Evolutionary conservation across 805 yeast species (phyloP).

Genomic region (Peterozyma xylosa): DNA sequence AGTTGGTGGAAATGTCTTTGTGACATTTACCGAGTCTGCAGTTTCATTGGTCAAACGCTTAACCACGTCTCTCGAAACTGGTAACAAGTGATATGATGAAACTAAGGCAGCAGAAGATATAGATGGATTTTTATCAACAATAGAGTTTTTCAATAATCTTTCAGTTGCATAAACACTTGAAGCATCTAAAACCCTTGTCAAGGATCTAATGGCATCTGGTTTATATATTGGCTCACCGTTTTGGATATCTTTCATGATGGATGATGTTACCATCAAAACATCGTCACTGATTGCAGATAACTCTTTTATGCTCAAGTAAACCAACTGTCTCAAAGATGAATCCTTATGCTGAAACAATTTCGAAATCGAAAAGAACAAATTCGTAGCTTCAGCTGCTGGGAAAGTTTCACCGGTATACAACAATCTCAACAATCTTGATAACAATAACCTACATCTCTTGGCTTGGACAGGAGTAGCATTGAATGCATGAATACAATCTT

Average conservation of each 20-base stretch:
- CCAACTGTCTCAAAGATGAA: constrained; percentile 82
- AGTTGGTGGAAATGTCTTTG: constrained; percentile 42
- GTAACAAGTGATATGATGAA: constrained; percentile 82
- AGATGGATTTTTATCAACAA: constrained; percentile 83
- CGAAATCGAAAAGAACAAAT: constrained; percentile 87
- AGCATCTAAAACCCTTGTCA: constrained; percentile 83
- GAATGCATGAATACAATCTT: constrained; percentile 89
- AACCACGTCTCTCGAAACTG: constrained; percentile 85
- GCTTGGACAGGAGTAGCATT: constrained; percentile 88
- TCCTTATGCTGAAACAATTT: constrained; percentile 92
- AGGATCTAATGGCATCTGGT: constrained; percentile 91
- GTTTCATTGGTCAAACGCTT: constrained; percentile 93
- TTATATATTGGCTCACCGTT: constrained; percentile 78
- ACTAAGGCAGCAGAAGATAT: constrained; percentile 92
- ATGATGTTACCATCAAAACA: constrained; percentile 94
- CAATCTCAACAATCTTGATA: constrained; percentile 78
- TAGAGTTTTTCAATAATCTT: constrained; percentile 83
- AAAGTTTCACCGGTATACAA: constrained; percentile 82
- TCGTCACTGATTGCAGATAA: constrained; percentile 79
- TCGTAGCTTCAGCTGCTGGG: constrained; percentile 85
- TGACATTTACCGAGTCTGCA: constrained; percentile 75
- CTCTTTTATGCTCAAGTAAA: constrained; percentile 90
- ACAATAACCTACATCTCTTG: constrained; percentile 72
- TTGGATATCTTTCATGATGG: constrained; percentile 97
- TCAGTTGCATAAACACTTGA: constrained; percentile 91